Base-by-base conservation (phyloP, 371 early-diverging fungal species). In the Massospora cicadina region DNA sequence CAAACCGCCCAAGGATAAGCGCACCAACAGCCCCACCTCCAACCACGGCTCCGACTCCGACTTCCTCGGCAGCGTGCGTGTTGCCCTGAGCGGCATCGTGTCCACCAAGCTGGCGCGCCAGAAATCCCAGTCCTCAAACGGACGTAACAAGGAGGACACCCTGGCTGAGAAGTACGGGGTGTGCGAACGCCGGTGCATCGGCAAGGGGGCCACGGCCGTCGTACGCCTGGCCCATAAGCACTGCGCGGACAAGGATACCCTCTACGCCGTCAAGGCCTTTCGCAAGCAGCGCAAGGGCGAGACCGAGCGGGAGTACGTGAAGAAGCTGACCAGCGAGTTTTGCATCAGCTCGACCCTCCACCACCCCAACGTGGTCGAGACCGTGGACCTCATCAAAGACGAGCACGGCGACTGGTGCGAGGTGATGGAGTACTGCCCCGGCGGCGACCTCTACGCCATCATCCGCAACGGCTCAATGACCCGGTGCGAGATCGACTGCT, bases 191-290 rank as follows among this genome's bases (percentile, higher is more conserved):
- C 80, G 85, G 56, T 78, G 76, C 65, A 87, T 96, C 26, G 97
- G 96, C 17, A 79, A 82, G 68, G 97, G 97, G 28, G 90, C 95
- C 0, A 87, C 90, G 13, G 97, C 93, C 0, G 84, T 93, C 0
- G 93, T 95, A 33, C 83, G 88, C 33, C 75, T 96, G 2, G 89
- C 88, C 12, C 90, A 89, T 67, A 77, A 81, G 68, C 69, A 73
- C 64, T 58, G 66, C 17, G 30, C 68, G 1, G 70, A 72, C 3
- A 74, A 66, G 58, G 84, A 87, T 60, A 88, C 83, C 71, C 74
- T 88, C 63, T 93, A 81, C 70, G 96, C 95, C 1, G 82, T 94
- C 71, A 95, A 95, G 68, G 72, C 90, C 64, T 95, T 94, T 73
- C 81, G 92, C 69, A 89, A 90, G 68, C 81, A 87, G 57, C 76